These are phyloP conservation scores for Fusarium sp. DNA, from an alignment of 2,329 filamentous ascomycete genomes.

Conservation along the genomic window DNA sequence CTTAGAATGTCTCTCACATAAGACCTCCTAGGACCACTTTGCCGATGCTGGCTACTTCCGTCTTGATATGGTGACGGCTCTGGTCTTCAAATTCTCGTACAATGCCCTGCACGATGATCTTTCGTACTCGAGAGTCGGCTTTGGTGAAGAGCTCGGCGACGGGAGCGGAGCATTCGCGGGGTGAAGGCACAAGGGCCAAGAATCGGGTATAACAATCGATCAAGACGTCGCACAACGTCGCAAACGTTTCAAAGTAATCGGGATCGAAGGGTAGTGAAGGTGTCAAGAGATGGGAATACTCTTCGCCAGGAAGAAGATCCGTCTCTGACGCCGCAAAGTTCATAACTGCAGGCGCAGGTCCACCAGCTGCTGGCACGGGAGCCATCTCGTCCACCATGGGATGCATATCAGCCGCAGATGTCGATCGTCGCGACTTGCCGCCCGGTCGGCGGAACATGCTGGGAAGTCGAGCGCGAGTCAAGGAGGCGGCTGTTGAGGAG, in stretches of 20 bases:
- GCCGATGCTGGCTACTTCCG: conserved; percentile 83
- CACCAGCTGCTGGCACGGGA: conserved; percentile 40
- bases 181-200: conserved; percentile 74
- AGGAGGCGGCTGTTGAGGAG: conserved; percentile 72
- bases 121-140: conserved; percentile 83
- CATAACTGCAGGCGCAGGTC: conserved; percentile 56
- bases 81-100: conserved; percentile 94
- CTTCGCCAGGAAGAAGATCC: conserved; percentile 79
- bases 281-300: conserved; percentile 89
- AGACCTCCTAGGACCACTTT: conserved; percentile 89
- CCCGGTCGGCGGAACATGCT: conserved; percentile 79
- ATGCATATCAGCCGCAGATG: conserved; percentile 56
- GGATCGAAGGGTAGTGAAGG: conserved; percentile 93
- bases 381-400: conserved; percentile 46
- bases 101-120: conserved; percentile 85
- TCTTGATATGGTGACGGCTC: conserved; percentile 76
- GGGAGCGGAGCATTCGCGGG: conserved; percentile 71
- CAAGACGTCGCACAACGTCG: conserved; percentile 91
- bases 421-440: conserved; percentile 64
- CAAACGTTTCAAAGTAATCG: conserved; percentile 96
- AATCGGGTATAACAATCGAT: conserved; percentile 90
- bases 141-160: conserved; percentile 90
- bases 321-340: conserved; percentile 66
- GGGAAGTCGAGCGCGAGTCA: conserved; percentile 79
- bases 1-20: conserved; percentile 57